phyloP scores from a whole-genome alignment of 345 rosid species.

The Gossypium rotundifolium region DNA sequence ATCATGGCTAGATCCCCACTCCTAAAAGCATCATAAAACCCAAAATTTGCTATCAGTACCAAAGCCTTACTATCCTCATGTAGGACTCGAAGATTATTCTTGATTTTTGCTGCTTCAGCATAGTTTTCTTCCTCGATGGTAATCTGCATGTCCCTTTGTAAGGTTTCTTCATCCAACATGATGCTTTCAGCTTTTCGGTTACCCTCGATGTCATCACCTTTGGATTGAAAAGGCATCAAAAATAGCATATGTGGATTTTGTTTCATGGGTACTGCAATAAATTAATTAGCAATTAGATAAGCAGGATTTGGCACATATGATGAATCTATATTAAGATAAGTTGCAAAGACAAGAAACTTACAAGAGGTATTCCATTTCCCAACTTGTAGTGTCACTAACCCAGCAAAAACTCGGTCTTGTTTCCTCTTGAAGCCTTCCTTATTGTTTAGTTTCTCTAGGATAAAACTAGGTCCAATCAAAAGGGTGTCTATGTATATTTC shows the following conservation, averaged over 20 bases:
- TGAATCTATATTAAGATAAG: too few relatives aligned
- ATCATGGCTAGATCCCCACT: slow-evolving; percentile 65
- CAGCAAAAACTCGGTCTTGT: too few relatives aligned
- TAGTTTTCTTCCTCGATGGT: slow-evolving; percentile 84
- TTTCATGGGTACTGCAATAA: slow-evolving; percentile 26
- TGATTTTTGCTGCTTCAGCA: slow-evolving; percentile 66
- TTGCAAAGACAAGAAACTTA: too few relatives aligned
- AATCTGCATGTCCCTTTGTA: slow-evolving; percentile 46
- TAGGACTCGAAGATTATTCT: slow-evolving; percentile 57
- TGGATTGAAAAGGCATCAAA: slow-evolving; percentile 35
- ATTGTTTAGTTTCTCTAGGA: too few relatives aligned
- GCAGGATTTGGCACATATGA: too few relatives aligned
- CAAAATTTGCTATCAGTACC: slow-evolving; percentile 60
- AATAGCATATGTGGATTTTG: slow-evolving; percentile 21
- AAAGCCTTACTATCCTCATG: slow-evolving; percentile 63
- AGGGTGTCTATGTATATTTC: too few relatives aligned
- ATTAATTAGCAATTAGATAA: slow-evolving; percentile 15
- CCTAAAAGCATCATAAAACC: slow-evolving; percentile 67
- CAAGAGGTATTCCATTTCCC: too few relatives aligned
- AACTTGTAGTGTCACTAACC: too few relatives aligned
- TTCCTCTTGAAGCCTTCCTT: too few relatives aligned
- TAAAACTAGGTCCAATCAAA: too few relatives aligned
- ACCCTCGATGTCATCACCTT: slow-evolving; percentile 54
- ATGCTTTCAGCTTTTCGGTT: slow-evolving; percentile 41
- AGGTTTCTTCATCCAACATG: slow-evolving; percentile 47